These are phyloP conservation scores for Fomitopsis betulina DNA, from an alignment of 1,284 basidiomycete species.

Conservation along the genomic window DNA sequence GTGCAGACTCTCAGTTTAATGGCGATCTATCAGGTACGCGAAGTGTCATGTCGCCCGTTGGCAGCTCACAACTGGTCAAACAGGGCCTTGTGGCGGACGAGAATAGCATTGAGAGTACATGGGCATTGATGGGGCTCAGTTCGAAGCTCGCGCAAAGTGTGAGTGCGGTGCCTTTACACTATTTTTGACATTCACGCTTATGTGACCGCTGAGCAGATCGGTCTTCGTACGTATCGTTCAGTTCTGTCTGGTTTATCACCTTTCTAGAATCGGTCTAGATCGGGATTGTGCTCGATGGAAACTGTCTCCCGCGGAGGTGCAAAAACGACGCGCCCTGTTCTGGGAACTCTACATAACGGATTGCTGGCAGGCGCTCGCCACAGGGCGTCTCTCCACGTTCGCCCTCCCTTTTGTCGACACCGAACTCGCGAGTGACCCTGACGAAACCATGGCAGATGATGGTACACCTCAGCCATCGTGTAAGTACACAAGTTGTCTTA, in stretches of 20 bases:
- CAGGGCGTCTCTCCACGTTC: slow-evolving; percentile 25
- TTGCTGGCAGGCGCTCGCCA: slow-evolving; percentile 29
- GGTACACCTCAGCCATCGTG: slow-evolving; percentile 24
- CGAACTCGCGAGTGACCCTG: slow-evolving; percentile 25
- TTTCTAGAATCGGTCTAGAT: slow-evolving; percentile 24
- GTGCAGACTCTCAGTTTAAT: slow-evolving; percentile 64
- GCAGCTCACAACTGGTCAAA: neutral
- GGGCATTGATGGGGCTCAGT: slow-evolving; percentile 30
- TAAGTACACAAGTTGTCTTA: slow-evolving; percentile 9
- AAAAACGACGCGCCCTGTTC: slow-evolving; percentile 39
- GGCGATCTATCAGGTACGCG: slow-evolving; percentile 56
- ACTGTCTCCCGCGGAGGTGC: slow-evolving; percentile 31
- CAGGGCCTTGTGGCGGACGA: slow-evolving; percentile 31
- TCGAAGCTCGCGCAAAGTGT: slow-evolving; percentile 33
- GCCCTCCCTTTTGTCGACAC: slow-evolving; percentile 27
- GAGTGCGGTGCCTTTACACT: slow-evolving; percentile 7
- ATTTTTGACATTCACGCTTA: neutral
- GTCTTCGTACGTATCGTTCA: slow-evolving; percentile 22
- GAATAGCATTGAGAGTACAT: slow-evolving; percentile 33
- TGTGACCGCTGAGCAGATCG: slow-evolving; percentile 15
- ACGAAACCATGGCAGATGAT: slow-evolving; percentile 24
- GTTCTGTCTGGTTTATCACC: neutral
- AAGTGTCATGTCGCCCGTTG: neutral
- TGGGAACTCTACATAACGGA: slow-evolving; percentile 42
- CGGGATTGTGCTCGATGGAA: slow-evolving; percentile 40